Percentiles rank a stretch among this genome's conserved stretches.
These are phyloP conservation scores for Botryotinia convoluta DNA, from an alignment of 2,329 filamentous ascomycete genomes.

Conservation along the genomic window DNA sequence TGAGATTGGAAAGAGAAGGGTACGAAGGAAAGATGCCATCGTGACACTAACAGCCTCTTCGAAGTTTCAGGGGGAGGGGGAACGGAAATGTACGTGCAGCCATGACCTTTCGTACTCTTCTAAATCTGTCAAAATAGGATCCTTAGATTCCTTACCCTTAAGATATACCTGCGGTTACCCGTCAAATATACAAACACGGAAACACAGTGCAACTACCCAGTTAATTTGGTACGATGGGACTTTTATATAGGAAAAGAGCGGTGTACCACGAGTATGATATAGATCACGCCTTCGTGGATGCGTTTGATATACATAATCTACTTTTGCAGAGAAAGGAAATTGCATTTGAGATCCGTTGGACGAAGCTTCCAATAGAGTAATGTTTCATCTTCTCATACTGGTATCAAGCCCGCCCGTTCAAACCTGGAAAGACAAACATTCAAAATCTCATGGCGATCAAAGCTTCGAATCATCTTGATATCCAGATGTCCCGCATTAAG, in stretches of 20 bases:
- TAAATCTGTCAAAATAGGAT: not conserved
- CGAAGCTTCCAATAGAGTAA: conserved; percentile 7
- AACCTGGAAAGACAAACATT: not conserved
- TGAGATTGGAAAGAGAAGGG: not conserved
- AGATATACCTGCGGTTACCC: not conserved
- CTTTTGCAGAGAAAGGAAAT: not conserved
- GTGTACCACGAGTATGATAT: conserved; percentile 8
- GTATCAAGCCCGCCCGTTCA: not conserved
- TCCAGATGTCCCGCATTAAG: conserved; percentile 5
- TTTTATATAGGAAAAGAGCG: conserved; percentile 2
- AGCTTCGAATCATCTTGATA: not conserved
- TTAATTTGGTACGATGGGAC: not conserved
- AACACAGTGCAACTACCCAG: not conserved
- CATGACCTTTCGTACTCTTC: not conserved
- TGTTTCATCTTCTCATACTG: not conserved
- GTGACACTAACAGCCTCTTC: not conserved
- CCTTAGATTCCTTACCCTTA: not conserved
- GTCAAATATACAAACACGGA: not conserved
- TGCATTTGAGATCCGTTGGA: conserved; percentile 3
- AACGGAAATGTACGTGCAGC: not conserved
- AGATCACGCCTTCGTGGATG: not conserved
- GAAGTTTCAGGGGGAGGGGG: not conserved
- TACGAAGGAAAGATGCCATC: not conserved
- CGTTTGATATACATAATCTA: not conserved
- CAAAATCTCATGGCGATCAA: not conserved